Conservation (phyloP, 768 basidiomycete genomes). For the Pisolithus sp. region DNA sequence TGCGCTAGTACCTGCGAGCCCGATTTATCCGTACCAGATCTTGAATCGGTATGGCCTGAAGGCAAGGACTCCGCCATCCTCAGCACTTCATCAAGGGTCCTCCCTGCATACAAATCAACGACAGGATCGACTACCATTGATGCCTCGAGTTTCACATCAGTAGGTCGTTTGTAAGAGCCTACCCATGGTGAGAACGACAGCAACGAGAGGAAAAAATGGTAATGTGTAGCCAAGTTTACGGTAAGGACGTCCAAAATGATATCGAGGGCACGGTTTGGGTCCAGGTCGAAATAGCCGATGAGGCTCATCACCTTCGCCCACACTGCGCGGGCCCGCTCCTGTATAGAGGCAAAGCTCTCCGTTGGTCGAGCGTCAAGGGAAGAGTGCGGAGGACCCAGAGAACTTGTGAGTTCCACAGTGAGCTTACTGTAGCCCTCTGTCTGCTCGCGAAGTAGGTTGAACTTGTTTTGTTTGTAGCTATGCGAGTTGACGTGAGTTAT, state of each 20-base stretch:
- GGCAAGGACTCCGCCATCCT: constrained; percentile 39
- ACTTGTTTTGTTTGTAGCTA: constrained; percentile 97
- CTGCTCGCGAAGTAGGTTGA: constrained; percentile 94
- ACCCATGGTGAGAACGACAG: constrained; percentile 87
- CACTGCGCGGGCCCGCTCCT: constrained; percentile 58
- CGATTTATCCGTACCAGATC: constrained; percentile 15
- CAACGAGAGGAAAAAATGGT: constrained; percentile 83
- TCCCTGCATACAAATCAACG: constrained; percentile 44
- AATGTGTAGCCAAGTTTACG: constrained; percentile 73
- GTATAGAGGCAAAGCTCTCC: constrained; percentile 51
- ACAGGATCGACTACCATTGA: constrained; percentile 35
- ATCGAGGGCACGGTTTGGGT: constrained; percentile 91
- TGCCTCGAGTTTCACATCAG: constrained; percentile 19
- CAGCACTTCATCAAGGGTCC: constrained; percentile 63
- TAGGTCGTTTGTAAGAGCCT: constrained; percentile 36
- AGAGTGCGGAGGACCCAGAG: constrained; percentile 70
- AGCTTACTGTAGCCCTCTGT: constrained; percentile 97
- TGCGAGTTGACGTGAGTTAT: constrained; percentile 2
- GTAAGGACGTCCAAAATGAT: constrained; percentile 89
- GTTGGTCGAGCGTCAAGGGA: constrained; percentile 56
- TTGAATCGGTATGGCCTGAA: constrained; percentile 2
- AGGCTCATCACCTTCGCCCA: constrained; percentile 86
- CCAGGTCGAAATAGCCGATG: constrained; percentile 94
- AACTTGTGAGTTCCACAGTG: constrained; percentile 72
- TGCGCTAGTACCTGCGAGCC: constrained; percentile 72